These are phyloP conservation scores for Agaricales sp. DNA, from an alignment of 1,284 basidiomycete genomes.

Conservation along the genomic window DNA sequence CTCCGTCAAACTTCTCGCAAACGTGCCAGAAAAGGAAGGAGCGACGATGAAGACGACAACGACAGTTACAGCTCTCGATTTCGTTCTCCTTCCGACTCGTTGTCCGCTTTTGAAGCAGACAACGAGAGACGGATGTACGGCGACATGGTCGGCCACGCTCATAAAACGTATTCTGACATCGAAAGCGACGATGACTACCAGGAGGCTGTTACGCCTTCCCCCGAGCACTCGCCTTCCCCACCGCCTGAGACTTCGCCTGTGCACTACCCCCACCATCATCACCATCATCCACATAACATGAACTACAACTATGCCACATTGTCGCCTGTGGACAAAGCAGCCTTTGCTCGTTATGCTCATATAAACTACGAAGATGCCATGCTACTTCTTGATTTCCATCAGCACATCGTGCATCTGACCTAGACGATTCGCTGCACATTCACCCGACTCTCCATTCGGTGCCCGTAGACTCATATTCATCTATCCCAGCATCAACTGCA, in stretches of 20 bases:
- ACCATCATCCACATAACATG: conserved; percentile 1
- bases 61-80: conserved; percentile 25
- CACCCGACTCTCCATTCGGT: conserved; percentile 7
- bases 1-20: conserved; percentile 64
- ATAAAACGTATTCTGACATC: conserved; percentile 28
- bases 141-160: too few species aligned
- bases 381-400: conserved; percentile 59
- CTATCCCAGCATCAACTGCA: conserved; percentile 4
- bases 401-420: conserved; percentile 44
- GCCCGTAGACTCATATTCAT: not conserved
- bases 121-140: too few species aligned
- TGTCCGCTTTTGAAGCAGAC: conserved; percentile 18
- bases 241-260: conserved; percentile 21
- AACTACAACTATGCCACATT: not conserved
- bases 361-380: conserved; percentile 48
- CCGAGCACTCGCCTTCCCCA: conserved; percentile 38
- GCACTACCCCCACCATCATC: conserved; percentile 5
- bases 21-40: conserved; percentile 36
- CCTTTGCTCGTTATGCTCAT: conserved; percentile 1
- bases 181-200: conserved; percentile 60
- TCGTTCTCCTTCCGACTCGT: conserved; percentile 9
- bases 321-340: conserved; percentile 3
- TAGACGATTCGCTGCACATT: conserved; percentile 1
- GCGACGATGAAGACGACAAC: conserved; percentile 31
- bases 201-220: conserved; percentile 62